Evolutionary conservation across 768 basidiomycete species (phyloP), one percentile per base, ranked within the genome.

Genomic region (Leucocoprinus sp.): DNA sequence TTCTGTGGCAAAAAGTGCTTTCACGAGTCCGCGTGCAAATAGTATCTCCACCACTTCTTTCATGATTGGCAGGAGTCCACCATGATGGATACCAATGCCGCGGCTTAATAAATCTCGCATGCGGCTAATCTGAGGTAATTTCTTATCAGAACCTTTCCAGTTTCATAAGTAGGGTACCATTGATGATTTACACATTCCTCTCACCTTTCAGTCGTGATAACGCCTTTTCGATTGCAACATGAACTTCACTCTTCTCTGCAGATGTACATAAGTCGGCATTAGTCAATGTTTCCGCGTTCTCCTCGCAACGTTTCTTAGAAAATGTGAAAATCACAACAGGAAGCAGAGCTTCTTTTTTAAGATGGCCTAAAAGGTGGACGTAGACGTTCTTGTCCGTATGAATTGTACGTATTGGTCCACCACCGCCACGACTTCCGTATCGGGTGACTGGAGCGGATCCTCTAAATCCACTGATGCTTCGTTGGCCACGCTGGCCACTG

Each of bases 11-110:
- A 99, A 99, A 5, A 99, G 67, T 17, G 96, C 80, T 64, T 97
- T 98, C 50, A 99, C 93, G 40, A 98, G 68, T 14, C 96, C 96
- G 35, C 92, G 80, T 7, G 93, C 88, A 61, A 99, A 99, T 14
- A 99, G 71, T 33, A 98, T 85, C 62, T 99, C 96, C 6, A 98
- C 93, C 17, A 97, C 81, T 72, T 95, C 96, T 72, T 99, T 99
- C 44, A 99, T 90, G 26, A 99, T 84, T 4, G 96, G 96, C 7
- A 99, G 66, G 12, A 99, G 71, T 2, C 96, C 96, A 35, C 96
- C 96, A 55, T 99, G 96, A 62, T 99, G 96, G 2, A 99, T 87
- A 4, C 93, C 96, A 43, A 99, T 95, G 29, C 96, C 96, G 40
- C 96, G 80, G 28, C 82, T 80, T 7, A 99, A 76, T 33, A 97